Base-by-base conservation (phyloP, 2,329 filamentous ascomycete species). In the Trichothecium roseum region DNA sequence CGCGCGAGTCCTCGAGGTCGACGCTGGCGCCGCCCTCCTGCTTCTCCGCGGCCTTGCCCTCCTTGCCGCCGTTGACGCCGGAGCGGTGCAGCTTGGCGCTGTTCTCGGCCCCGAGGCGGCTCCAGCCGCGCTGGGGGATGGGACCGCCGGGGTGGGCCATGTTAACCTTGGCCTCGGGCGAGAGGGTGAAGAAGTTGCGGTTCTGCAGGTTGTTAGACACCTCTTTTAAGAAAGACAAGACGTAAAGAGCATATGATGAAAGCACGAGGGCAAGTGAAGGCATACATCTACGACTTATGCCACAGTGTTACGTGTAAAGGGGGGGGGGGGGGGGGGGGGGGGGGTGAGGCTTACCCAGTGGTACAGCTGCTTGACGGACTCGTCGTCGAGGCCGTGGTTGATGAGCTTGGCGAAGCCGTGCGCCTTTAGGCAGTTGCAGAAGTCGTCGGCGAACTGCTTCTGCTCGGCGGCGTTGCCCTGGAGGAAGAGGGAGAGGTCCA, bases 61-160 rank as follows among this genome's bases (percentile, higher is more conserved):
- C 16, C 18, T 34, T 32, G 15, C 30, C 18, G 18, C 18, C 20
- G 10, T 34, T 13, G 18, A 24, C 18, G 4, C n/a, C n/a, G 3
- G 39, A 45, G 4, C 47, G 44, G 34, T 42, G 44, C 16, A 56
- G 53, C 47, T 40, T 32, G 14, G 37, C 39, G 5, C 38, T 42
- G 16, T 51, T 50, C 36, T 56, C 52, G 15, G 52, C 49, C 16
- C 54, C 53, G 12, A 55, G 40, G 18, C 42, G 46, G 35, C 50
- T 50, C 27, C 50, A 56, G 3, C 53, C 53, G 22, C 53, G 45
- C 30, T 57, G 52, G 2, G 49, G 52, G 6, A 46, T 52, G 8
- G 51, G 41, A 22, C 51, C 38, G 1, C 44, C 44, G 4, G 50
- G 51, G 33, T 57, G 52, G 20, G 51, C 46, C 7, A 53, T 51